Conservation (phyloP, 306 rosid species). For the Casuarina equisetifolia region DNA sequence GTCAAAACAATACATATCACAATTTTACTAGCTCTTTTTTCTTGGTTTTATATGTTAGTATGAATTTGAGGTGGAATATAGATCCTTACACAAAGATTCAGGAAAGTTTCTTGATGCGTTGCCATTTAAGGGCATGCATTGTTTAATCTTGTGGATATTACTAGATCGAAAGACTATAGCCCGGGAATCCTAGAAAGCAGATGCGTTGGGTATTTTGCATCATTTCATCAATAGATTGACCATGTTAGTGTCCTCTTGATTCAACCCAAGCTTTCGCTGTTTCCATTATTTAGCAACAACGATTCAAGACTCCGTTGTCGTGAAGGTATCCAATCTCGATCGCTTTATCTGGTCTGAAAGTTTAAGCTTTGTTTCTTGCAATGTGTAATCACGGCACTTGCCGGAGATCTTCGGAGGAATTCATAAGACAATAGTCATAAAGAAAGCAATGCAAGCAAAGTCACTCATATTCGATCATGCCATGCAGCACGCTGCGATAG, state of each 20-base stretch:
- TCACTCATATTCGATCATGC: not conserved
- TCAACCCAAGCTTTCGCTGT: not conserved
- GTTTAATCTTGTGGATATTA: not conserved
- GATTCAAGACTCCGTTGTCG: not conserved
- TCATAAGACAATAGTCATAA: too few species aligned
- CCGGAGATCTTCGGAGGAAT: not conserved
- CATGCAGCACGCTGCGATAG: not conserved
- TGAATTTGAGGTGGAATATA: too few species aligned
- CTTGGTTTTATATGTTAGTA: too few species aligned
- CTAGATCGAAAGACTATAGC: not conserved
- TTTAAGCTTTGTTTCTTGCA: not conserved
- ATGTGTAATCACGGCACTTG: not conserved
- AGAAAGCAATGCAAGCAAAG: too few species aligned
- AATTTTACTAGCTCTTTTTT: too few species aligned
- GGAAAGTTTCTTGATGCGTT: conserved; percentile 1
- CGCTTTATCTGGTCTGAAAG: not conserved
- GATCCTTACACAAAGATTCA: not conserved
- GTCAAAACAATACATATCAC: too few species aligned
- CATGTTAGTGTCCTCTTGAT: not conserved
- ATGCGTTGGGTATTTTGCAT: conserved; percentile 2
- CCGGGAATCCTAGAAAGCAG: conserved; percentile 16
- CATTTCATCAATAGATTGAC: conserved; percentile 13
- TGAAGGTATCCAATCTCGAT: not conserved
- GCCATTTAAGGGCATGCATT: conserved; percentile 23
- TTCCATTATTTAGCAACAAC: not conserved